Base-by-base conservation (phyloP, 2,329 filamentous ascomycete species). In the Sporothrix phasma region DNA sequence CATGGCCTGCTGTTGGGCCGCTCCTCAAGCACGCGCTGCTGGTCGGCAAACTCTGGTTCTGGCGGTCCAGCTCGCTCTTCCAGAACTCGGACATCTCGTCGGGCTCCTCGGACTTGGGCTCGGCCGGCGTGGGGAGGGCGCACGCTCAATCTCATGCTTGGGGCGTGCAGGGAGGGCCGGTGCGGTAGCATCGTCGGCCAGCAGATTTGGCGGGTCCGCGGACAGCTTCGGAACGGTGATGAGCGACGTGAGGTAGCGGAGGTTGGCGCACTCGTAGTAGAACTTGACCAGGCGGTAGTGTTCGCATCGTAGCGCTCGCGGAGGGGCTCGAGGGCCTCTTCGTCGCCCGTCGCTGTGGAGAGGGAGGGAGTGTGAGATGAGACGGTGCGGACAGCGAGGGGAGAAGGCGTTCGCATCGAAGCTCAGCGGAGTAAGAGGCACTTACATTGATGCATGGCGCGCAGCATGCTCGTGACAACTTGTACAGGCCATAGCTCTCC, bases 401-500 rank as follows among this genome's bases (percentile, higher is more conserved):
- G 39, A 2, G 45, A 19, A 19, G 22, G n/a, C 24, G n/a, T 43
- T 19, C 22, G 63, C 65, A 46, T 68, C 63, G 26, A 67, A 13
- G 15, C 7, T 3, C 65, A 37, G 37, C 13, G 29, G 29, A 19
- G 26, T 15, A 47, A 34, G 22, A 19, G 1, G 22, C 29, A 78
- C 87, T 73, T 80, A 92, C 89, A 92, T 2, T 90, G 93, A 74
- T 99, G 93, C 92, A 99, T 97, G 17, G 94, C 94, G 64, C 94
- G 86, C 67, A 99, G 78, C 94, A 99, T 99, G 88, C 94, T 99
- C 0, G 94, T 99, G 69, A 97, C 92, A 75, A 99, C 77, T 97
- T 97, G 81, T 99, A 99, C 70, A 99, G 97, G 56, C 94, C 94
- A 76, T 97, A 99, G 74, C 92, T 97, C 79, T 99, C 94, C 74